These are phyloP conservation scores for Delonix regia DNA, from an alignment of 306 rosid genomes.

Conservation along the genomic window DNA sequence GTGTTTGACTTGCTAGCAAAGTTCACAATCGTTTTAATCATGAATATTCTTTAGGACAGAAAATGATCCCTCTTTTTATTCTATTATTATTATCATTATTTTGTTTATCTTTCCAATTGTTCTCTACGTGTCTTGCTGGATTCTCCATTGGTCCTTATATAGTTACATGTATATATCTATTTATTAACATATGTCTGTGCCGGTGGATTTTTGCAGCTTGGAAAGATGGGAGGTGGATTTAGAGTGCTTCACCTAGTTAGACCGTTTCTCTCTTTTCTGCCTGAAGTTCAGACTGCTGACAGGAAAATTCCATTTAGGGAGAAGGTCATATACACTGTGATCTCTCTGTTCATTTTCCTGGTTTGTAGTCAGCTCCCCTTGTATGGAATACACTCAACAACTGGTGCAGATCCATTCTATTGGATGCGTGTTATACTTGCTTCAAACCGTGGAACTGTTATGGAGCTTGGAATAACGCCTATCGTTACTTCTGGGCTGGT, in stretches of 20 bases:
- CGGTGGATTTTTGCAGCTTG: conserved; percentile 46
- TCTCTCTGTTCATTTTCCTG: conserved; percentile 83
- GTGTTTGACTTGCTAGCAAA: not conserved
- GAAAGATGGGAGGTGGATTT: conserved; percentile 93
- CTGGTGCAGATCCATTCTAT: conserved; percentile 94
- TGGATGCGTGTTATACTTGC: conserved; percentile 99
- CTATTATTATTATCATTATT: not conserved
- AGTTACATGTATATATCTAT: conserved; percentile 12
- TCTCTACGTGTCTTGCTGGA: not conserved
- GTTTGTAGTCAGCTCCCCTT: conserved; percentile 97
- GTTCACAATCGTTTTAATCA: not conserved
- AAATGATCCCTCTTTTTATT: not conserved
- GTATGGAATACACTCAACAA: conserved; percentile 94
- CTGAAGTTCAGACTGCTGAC: conserved; percentile 93
- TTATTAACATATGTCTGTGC: conserved; percentile 32
- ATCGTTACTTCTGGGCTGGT: conserved; percentile 92
- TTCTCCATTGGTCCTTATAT: not conserved
- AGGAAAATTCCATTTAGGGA: conserved; percentile 88
- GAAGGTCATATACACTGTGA: conserved; percentile 92
- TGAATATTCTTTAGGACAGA: not conserved
- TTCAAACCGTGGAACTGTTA: conserved; percentile 91
- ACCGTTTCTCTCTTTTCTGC: conserved; percentile 87
- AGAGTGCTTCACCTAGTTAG: conserved; percentile 94
- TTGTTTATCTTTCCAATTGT: not conserved
- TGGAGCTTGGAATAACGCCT: conserved; percentile 97